Evolutionary conservation across 2,329 filamentous ascomycete genomes (phyloP), one percentile per base, ranked within the genome.

Genomic region (Dactylellina parvicollis): DNA sequence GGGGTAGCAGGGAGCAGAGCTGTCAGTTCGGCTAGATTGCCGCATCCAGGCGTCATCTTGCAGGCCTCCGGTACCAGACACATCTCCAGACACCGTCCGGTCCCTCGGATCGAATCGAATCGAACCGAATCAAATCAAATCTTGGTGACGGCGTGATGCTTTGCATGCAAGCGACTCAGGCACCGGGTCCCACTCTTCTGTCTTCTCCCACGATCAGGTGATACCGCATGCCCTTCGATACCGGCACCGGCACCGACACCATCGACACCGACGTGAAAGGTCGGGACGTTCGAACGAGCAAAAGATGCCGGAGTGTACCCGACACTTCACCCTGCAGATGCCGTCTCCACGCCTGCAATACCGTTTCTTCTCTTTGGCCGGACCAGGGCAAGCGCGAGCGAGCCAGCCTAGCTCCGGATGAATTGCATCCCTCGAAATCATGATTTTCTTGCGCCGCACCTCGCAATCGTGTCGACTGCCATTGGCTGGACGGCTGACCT

Each of bases 31-130:
- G 60, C 60, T 66, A 66, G 60, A 42, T 60, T 66, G 52, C 59
- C 54, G 50, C 67, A 64, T 59, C 50, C 59, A 61, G 65, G 56
- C 66, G 66, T 71, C 66, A 71, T 71, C 66, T 62, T 71, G 66
- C 66, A 71, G 46, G 42, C 18, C 26, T 34, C 34, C 38, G 49
- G 40, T 52, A n/a, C 34, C 54, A 50, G 38, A 42, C 34, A 52
- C 40, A 26, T 24, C 24, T 36, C 42, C 24, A 32, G 57, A 44
- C 22, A 22, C 22, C 42, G 28, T 60, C 34, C 12, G 26, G 16
- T 49, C 36, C 36, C 57, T 49, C 46, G 26, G 8, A 22, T 40
- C 40, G 20, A n/a, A 10, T n/a, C 40, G 30, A 42, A n/a, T n/a
- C n/a, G n/a, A n/a, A n/a, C n/a, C n/a, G n/a, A n/a, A n/a, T n/a